Base-by-base conservation (phyloP, 2,329 filamentous ascomycete genomes). In the Aureobasidium sp. region DNA sequence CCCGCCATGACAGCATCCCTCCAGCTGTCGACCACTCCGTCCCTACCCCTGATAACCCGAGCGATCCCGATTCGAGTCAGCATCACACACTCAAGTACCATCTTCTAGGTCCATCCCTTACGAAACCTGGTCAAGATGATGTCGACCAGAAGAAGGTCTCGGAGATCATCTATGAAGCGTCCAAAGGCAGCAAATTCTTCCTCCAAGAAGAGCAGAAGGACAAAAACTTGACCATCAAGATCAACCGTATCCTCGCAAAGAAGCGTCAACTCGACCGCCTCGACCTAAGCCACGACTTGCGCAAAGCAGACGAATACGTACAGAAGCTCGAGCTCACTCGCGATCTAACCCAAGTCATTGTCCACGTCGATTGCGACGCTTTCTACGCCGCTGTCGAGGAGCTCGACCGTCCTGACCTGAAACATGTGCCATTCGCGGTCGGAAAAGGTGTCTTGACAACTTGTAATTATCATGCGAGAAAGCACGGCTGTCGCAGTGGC, bases 81-180 rank as follows among this genome's bases (percentile, higher is more conserved):
- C 81, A 86, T 68, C 79, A 82, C 61, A 91, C 89, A 4, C 81
- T 97, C 61, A 97, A 96, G 70, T 96, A 97, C 73, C 88, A 88
- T 61, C 82, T 97, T 0, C 81, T 97, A 0, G 94, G 94, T 0
- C 93, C 92, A 0, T 97, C 92, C 6, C 78, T 97, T 59, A 93
- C 91, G 27, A 99, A 99, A 74, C 90, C 92, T 34, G 94, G 94
- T 1, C 92, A 97, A 72, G 91, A 96, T 70, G 81, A 84, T 16
- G 93, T 97, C n/a, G 91, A 99, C 69, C 94, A 97, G 76, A 83
- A 83, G 65, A 96, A 94, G 78, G 91, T 99, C 54, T 95, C 92
- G 2, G 92, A 97, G 68, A 87, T 97, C 67, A 99, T 99, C 63
- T 97, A 97, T 76, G 91, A 96, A 73, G 91, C 92, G 11, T 97